A percentile compares a stretch with the other conserved stretches of the same genome.
Evolutionary conservation across 305 asterid genomes (phyloP).

Genomic region (Fraxinus sp.): DNA sequence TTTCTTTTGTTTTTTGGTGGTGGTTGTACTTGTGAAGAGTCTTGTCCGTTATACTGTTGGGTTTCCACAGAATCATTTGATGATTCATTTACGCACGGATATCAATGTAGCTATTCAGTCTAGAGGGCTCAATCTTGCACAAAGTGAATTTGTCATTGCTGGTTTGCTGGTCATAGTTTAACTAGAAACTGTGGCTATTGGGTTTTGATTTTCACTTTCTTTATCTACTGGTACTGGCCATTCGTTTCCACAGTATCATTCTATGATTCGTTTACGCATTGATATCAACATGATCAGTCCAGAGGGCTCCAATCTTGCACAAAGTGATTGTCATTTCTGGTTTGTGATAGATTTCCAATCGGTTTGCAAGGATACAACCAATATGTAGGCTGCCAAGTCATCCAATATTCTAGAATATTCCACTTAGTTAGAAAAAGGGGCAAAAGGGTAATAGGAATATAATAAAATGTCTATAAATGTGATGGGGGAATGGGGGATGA

Average conservation of each 20-base stretch:
- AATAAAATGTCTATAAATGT: no score
- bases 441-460: no score
- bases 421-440: no score
- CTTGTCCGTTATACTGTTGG: neutral
- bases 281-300: neutral
- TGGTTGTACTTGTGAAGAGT: neutral
- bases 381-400: no score
- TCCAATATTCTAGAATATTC: no score
- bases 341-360: neutral
- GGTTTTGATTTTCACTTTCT: neutral
- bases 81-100: neutral
- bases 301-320: neutral
- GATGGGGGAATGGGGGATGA: no score
- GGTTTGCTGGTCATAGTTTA: neutral
- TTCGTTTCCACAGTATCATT: neutral
- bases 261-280: neutral
- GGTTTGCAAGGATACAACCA: no score
- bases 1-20: neutral
- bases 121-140: neutral
- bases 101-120: neutral
- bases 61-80: neutral
- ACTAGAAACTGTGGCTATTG: neutral
- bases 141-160: neutral
- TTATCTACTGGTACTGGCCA: neutral
- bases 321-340: neutral